Evolutionary conservation across 163 green algal species (phyloP).

Genomic region (Scenedesmus sp.): DNA sequence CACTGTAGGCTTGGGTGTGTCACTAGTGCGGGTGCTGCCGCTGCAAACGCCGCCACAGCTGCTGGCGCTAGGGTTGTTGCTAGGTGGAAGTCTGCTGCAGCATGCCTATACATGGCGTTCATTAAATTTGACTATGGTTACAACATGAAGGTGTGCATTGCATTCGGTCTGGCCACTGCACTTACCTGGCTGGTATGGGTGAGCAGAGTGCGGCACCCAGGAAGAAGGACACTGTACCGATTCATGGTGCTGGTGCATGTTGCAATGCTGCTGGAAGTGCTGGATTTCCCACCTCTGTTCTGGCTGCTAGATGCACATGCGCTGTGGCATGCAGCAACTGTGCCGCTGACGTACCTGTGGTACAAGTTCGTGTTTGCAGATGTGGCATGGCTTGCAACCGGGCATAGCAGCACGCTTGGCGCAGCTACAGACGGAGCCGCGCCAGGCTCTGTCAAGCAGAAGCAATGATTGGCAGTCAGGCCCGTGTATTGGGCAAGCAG

Average conservation of each 20-base stretch:
- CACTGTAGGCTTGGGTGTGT: slow-evolving; percentile 59
- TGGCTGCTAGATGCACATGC: slow-evolving; percentile 88
- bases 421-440: background rate
- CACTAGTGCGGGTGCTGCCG: slow-evolving; percentile 42
- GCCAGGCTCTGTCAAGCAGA: slow-evolving; percentile 9
- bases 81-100: slow-evolving; percentile 29
- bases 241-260: slow-evolving; percentile 74
- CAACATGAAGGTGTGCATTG: slow-evolving; percentile 87
- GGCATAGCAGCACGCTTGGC: background rate
- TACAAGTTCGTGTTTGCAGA: slow-evolving; percentile 83
- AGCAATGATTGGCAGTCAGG: background rate
- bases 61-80: background rate
- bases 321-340: slow-evolving; percentile 88
- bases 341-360: slow-evolving; percentile 81
- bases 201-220: slow-evolving; percentile 28
- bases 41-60: background rate
- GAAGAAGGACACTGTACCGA: background rate
- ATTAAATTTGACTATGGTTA: slow-evolving; percentile 92
- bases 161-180: slow-evolving; percentile 69
- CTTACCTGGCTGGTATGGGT: slow-evolving; percentile 80
- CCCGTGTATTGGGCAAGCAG: background rate
- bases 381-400: background rate
- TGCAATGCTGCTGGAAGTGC: slow-evolving; percentile 85
- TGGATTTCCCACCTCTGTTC: slow-evolving; percentile 90
- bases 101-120: slow-evolving; percentile 83